phyloP scores from a whole-genome alignment of 345 rosid species.

The Bruguiera sexangula region DNA sequence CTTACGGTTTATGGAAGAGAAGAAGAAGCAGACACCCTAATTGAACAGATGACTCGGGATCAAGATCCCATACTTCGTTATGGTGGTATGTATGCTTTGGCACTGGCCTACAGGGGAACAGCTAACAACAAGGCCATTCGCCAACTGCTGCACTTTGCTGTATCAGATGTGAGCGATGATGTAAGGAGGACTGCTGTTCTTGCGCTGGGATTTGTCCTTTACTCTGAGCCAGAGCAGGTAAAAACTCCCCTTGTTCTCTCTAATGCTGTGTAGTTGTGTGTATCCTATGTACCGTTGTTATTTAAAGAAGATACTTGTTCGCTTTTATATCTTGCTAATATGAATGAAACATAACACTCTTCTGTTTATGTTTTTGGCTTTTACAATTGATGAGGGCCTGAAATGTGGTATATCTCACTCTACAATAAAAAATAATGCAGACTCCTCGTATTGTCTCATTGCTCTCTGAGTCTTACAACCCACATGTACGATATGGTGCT shows the following conservation, averaged over 20 bases:
- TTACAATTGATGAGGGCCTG: background rate
- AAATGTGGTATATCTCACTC: conserved; percentile 14
- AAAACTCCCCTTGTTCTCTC: conserved; percentile 7
- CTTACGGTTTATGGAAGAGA: conserved; percentile 98
- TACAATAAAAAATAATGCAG: conserved; percentile 40
- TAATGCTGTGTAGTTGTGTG: background rate
- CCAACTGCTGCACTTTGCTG: conserved; percentile 96
- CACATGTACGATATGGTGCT: conserved; percentile 99
- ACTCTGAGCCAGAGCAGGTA: conserved; percentile 98
- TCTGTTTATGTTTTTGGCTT: background rate
- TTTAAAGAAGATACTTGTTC: background rate
- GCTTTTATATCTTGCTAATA: too few species aligned
- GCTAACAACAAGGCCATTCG: conserved; percentile 99
- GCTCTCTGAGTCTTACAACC: conserved; percentile 95
- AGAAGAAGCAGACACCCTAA: conserved; percentile 97
- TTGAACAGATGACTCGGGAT: conserved; percentile 97
- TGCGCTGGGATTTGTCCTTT: conserved; percentile 96
- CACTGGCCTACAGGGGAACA: conserved; percentile 95
- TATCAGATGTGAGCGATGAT: conserved; percentile 98
- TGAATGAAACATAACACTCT: background rate
- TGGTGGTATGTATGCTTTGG: conserved; percentile 99
- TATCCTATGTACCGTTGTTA: background rate
- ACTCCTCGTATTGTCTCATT: conserved; percentile 95
- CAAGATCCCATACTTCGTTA: conserved; percentile 98
- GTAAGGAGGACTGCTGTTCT: conserved; percentile 98